Conservation (phyloP, 306 rosid species). For the Senna siamea region DNA sequence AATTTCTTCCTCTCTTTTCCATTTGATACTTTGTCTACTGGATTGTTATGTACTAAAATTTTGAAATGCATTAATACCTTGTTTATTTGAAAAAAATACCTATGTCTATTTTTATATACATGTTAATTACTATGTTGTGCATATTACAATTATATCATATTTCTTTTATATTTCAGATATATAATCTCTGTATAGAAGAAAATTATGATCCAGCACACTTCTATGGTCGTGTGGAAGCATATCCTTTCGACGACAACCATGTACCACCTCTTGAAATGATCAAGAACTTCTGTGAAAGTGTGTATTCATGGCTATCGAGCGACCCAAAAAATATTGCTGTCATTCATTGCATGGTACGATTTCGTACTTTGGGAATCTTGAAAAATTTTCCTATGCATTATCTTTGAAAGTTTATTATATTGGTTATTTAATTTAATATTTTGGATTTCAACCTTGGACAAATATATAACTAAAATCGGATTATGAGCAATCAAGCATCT, state of each 20-base stretch:
- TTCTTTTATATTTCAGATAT: conserved; percentile 59
- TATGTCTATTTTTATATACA: not conserved
- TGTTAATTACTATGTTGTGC: not conserved
- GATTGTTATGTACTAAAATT: not conserved
- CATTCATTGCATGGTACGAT: conserved; percentile 91
- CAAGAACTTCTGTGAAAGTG: conserved; percentile 81
- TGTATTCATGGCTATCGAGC: conserved; percentile 67
- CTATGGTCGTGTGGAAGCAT: conserved; percentile 81
- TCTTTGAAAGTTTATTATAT: conserved; percentile 13
- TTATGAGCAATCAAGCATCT: not conserved
- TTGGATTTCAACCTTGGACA: not conserved
- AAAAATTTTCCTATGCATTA: conserved; percentile 19
- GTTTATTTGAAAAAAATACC: not conserved
- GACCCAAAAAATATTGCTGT: conserved; percentile 81
- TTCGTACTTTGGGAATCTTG: conserved; percentile 18
- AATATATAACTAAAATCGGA: conserved; percentile 15
- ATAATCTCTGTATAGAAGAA: conserved; percentile 93
- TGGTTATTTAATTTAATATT: not conserved
- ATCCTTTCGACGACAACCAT: conserved; percentile 94
- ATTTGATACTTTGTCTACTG: not conserved
- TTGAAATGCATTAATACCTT: not conserved
- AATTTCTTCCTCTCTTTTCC: not conserved
- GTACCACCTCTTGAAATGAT: conserved; percentile 82
- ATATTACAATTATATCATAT: conserved; percentile 23
- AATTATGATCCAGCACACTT: conserved; percentile 75